Conservation (phyloP, 2,329 filamentous ascomycete species). For the Aureobasidium subglaciale region DNA sequence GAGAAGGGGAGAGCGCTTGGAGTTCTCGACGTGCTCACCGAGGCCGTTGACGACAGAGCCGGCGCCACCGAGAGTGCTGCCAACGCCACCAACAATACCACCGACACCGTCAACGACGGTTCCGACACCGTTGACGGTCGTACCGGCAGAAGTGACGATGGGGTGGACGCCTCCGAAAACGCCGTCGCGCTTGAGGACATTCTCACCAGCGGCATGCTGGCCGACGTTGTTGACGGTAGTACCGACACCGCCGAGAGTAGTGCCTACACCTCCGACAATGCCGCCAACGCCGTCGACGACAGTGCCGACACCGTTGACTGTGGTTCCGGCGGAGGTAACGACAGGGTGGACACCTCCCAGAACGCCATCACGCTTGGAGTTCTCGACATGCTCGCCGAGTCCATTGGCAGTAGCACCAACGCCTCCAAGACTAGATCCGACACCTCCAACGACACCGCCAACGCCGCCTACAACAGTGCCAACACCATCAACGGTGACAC, state of each 20-base stretch:
- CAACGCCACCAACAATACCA: not conserved
- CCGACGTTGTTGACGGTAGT: not conserved
- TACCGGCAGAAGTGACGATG: not conserved
- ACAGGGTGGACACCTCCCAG: not conserved
- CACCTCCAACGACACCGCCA: not conserved
- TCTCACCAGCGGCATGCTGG: not conserved
- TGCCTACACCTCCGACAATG: not conserved
- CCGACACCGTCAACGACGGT: not conserved
- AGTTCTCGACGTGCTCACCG: not conserved
- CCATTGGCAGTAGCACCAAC: not conserved
- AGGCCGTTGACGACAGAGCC: not conserved
- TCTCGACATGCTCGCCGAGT: not conserved
- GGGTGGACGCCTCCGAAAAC: not conserved
- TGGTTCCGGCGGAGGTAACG: not conserved
- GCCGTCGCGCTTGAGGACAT: not conserved
- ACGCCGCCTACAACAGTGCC: not conserved
- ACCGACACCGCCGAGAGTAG: not conserved
- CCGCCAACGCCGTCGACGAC: not conserved
- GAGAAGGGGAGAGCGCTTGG: constrained; percentile 1
- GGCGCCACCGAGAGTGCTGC: not conserved
- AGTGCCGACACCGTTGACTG: not conserved
- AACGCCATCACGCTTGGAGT: not conserved
- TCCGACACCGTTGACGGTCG: not conserved
- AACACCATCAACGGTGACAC: not conserved
- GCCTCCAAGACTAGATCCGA: not conserved